A percentile compares a stretch with the other conserved stretches of the same genome.
Evolutionary conservation across 805 yeast genomes (phyloP).

Genomic region (Kuraishia capsulata): DNA sequence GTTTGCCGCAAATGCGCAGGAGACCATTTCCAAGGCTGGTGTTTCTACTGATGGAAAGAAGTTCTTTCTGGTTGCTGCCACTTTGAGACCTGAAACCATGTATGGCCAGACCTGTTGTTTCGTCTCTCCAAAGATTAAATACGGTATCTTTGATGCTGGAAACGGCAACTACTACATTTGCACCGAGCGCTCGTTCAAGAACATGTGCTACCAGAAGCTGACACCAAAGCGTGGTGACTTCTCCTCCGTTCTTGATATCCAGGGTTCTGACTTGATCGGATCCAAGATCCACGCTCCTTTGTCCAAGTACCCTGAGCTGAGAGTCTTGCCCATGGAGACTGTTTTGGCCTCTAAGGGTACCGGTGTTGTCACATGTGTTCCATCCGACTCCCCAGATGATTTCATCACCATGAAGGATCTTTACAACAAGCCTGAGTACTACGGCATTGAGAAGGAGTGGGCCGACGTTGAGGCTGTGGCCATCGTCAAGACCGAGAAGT

Average conservation of each 20-base stretch:
- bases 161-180: conserved; percentile 67
- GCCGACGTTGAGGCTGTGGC: conserved; percentile 65
- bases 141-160: conserved; percentile 87
- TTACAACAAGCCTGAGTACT: conserved; percentile 83
- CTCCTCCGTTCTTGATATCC: conserved; percentile 45
- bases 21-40: conserved; percentile 38
- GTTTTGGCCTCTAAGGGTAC: conserved; percentile 94
- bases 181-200: conserved; percentile 93
- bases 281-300: conserved; percentile 82
- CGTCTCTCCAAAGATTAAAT: conserved; percentile 88
- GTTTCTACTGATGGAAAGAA: conserved; percentile 47
- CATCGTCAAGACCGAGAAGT: conserved; percentile 70
- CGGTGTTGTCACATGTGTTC: conserved; percentile 98
- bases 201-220: conserved; percentile 91
- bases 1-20: conserved; percentile 47
- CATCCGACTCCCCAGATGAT: conserved; percentile 98
- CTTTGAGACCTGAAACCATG: conserved; percentile 98
- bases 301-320: conserved; percentile 56
- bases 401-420: conserved; percentile 79
- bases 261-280: conserved; percentile 75
- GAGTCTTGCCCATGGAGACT: conserved; percentile 96
- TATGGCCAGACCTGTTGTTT: conserved; percentile 98
- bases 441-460: conserved; percentile 82
- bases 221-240: conserved; percentile 84
- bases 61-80: conserved; percentile 85